A percentile compares a stretch with the other conserved stretches of the same genome.
These are phyloP conservation scores for Fusarium chuoi DNA, from an alignment of 2,329 filamentous ascomycete species.

Conservation along the genomic window DNA sequence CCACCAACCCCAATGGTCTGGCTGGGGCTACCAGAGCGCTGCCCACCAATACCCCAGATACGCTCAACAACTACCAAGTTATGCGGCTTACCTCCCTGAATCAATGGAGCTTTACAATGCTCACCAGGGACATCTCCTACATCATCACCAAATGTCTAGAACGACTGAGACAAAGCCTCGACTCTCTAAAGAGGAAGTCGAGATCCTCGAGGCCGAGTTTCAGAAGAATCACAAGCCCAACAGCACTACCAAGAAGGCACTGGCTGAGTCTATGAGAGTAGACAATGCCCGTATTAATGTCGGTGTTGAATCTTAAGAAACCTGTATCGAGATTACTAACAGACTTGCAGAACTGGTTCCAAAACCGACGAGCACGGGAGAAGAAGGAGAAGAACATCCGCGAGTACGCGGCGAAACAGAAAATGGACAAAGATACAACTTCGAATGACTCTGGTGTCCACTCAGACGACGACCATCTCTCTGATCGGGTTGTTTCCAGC, in stretches of 20 bases:
- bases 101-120: constrained; percentile 53
- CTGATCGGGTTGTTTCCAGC: constrained; percentile 54
- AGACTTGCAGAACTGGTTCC: constrained; percentile 71
- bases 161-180: constrained; percentile 62
- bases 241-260: constrained; percentile 68
- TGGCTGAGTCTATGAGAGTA: constrained; percentile 71
- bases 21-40: constrained; percentile 49
- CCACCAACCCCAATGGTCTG: constrained; percentile 50
- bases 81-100: constrained; percentile 51
- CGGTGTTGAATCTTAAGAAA: constrained; percentile 35
- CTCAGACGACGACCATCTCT: constrained; percentile 45
- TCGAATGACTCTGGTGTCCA: constrained; percentile 41
- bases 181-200: constrained; percentile 68
- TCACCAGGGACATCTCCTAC: constrained; percentile 51
- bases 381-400: constrained; percentile 70
- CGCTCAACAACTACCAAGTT: constrained; percentile 48
- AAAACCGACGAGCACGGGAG: constrained; percentile 72
- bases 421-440: constrained; percentile 49
- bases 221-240: constrained; percentile 72
- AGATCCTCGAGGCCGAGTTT: constrained; percentile 69
- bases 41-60: constrained; percentile 47
- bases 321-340: constrained; percentile 45
- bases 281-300: constrained; percentile 73
- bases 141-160: constrained; percentile 53
- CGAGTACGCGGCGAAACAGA: constrained; percentile 54